A percentile compares a stretch with the other conserved stretches of the same genome.
These are phyloP conservation scores for Cymodocea nodosa DNA, from an alignment of 116 monocot species.

Conservation along the genomic window DNA sequence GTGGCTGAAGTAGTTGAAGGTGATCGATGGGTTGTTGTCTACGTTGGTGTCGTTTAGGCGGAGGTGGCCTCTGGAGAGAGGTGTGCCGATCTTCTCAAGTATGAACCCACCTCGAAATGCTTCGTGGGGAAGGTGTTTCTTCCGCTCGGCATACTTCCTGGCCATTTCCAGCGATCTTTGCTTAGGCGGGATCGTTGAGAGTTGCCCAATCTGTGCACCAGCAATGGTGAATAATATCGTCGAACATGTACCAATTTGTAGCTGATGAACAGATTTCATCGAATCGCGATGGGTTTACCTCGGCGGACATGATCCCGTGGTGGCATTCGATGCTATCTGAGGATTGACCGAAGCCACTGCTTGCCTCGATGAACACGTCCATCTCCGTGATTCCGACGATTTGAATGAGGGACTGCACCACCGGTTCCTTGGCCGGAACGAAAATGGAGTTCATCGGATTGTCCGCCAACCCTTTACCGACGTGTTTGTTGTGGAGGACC, in stretches of 20 bases:
- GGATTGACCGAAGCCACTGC: conserved; percentile 88
- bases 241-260: too few relatives aligned
- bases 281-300: conserved; percentile 20
- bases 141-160: conserved; percentile 22
- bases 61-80: conserved; percentile 64
- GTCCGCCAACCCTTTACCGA: conserved; percentile 67
- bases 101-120: conserved; percentile 89
- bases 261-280: background rate
- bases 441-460: conserved; percentile 93
- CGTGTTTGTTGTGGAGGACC: conserved; percentile 38
- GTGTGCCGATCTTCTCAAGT: conserved; percentile 80
- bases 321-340: conserved; percentile 72
- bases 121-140: conserved; percentile 43
- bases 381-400: conserved; percentile 78
- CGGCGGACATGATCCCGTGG: conserved; percentile 95
- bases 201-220: conserved; percentile 66
- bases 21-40: conserved; percentile 49
- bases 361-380: conserved; percentile 85
- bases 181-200: conserved; percentile 72
- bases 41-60: conserved; percentile 34
- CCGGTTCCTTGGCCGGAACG: conserved; percentile 50
- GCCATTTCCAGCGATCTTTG: conserved; percentile 43
- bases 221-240: too few relatives aligned
- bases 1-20: conserved; percentile 98
- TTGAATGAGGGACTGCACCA: conserved; percentile 79